These are phyloP conservation scores for Williopsis jadinii DNA, from an alignment of 1,139 yeast species.

Conservation along the genomic window DNA sequence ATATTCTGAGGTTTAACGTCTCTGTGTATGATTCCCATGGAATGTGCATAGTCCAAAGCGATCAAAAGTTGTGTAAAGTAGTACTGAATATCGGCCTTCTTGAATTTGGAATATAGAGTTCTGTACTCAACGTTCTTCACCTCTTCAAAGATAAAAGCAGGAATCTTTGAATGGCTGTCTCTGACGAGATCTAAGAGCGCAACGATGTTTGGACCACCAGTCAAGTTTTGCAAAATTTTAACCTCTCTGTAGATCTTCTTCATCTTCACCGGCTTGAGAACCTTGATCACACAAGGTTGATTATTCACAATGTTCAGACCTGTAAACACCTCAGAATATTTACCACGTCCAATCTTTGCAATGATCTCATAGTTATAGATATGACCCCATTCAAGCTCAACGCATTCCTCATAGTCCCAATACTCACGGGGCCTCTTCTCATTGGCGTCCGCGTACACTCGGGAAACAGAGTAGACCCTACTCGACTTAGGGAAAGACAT, in stretches of 20 bases:
- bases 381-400: constrained; percentile 49
- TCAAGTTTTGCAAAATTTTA: constrained; percentile 81
- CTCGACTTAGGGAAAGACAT: constrained; percentile 25
- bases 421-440: constrained; percentile 72
- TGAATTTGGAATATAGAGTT: constrained; percentile 82
- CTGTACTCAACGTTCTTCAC: constrained; percentile 89
- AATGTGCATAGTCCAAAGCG: constrained; percentile 91
- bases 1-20: constrained; percentile 98
- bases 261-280: constrained; percentile 92
- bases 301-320: constrained; percentile 58
- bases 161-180: constrained; percentile 87
- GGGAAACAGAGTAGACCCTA: constrained; percentile 36
- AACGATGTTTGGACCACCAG: constrained; percentile 82
- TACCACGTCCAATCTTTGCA: constrained; percentile 92
- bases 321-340: constrained; percentile 92
- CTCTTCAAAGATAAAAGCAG: constrained; percentile 88
- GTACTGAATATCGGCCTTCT: constrained; percentile 74
- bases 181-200: constrained; percentile 79
- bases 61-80: constrained; percentile 84
- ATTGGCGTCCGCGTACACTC: constrained; percentile 83
- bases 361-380: constrained; percentile 83
- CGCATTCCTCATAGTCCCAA: constrained; percentile 81
- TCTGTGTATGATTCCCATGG: constrained; percentile 98
- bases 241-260: constrained; percentile 96
- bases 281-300: constrained; percentile 74